Evolutionary conservation across 345 rosid genomes (phyloP).

Genomic region (Eucalyptus polybractea): DNA sequence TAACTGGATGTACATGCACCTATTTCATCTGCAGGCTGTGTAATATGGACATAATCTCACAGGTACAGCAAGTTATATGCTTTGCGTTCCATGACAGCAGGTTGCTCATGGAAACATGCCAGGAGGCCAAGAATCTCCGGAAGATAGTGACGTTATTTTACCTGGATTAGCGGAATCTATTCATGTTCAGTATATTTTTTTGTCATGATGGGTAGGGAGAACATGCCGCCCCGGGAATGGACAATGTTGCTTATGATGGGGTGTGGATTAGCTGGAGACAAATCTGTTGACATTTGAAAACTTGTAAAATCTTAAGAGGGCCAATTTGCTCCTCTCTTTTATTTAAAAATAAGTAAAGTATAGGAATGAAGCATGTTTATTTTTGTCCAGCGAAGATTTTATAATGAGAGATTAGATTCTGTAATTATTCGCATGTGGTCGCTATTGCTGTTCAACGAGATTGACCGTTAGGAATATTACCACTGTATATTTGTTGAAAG

Average conservation of each 20-base stretch:
- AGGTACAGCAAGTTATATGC: constrained; percentile 95
- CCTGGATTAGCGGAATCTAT: constrained; percentile 37
- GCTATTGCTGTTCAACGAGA: background rate
- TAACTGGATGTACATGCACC: background rate
- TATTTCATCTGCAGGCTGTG: constrained; percentile 51
- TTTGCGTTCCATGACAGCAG: constrained; percentile 95
- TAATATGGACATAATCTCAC: constrained; percentile 90
- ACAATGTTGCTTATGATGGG: background rate
- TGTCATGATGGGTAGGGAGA: background rate
- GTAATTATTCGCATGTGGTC: background rate
- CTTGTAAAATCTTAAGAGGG: background rate
- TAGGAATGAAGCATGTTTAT: background rate
- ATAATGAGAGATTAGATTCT: background rate
- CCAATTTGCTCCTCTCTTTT: background rate
- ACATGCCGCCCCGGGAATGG: background rate
- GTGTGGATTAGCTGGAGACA: background rate
- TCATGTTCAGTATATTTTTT: background rate
- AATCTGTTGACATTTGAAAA: background rate
- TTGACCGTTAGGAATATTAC: background rate
- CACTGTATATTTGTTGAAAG: background rate
- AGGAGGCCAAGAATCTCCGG: constrained; percentile 84
- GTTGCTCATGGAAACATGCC: constrained; percentile 92
- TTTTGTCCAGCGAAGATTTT: background rate
- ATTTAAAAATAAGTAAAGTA: background rate
- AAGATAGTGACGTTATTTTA: constrained; percentile 90